Evolutionary conservation across 768 basidiomycete species (phyloP).

Genomic region (Mycena chlorophos): DNA sequence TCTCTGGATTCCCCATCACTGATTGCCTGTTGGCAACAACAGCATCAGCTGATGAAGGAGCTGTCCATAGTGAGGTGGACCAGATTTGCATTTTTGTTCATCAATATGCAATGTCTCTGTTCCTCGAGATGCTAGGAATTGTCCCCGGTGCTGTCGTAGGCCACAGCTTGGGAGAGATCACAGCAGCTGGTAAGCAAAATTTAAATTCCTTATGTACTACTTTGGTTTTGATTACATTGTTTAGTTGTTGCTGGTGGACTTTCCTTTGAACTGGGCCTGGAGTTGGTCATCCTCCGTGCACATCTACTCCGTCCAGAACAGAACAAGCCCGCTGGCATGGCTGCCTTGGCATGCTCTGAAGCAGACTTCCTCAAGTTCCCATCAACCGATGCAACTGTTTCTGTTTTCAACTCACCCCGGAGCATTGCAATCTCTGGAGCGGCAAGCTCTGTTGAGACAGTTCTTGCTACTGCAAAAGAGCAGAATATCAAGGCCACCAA

Average conservation of each 20-base stretch:
- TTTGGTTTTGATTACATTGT: not conserved
- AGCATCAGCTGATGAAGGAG: not conserved
- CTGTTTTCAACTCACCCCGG: constrained; percentile 16
- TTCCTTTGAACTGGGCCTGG: constrained; percentile 13
- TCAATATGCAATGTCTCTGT: constrained; percentile 16
- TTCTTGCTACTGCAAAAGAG: constrained; percentile 5
- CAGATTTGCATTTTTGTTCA: constrained; percentile 20
- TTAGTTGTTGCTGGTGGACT: constrained; percentile 11
- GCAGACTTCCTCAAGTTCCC: not conserved
- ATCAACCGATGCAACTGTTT: not conserved
- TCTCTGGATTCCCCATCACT: constrained; percentile 3
- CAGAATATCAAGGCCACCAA: constrained; percentile 11
- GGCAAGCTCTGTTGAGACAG: constrained; percentile 2
- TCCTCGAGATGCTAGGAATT: constrained; percentile 13
- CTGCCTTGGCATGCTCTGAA: constrained; percentile 10
- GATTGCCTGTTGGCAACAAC: constrained; percentile 5
- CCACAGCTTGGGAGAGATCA: constrained; percentile 21
- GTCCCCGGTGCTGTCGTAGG: constrained; percentile 13
- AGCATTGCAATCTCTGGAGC: constrained; percentile 11
- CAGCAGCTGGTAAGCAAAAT: constrained; percentile 19
- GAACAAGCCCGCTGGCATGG: constrained; percentile 13
- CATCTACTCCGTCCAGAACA: constrained; percentile 8
- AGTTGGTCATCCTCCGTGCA: constrained; percentile 9
- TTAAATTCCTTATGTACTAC: not conserved
- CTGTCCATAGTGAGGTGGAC: constrained; percentile 12